phyloP scores from a whole-genome alignment of 805 yeast species.

The Cyberlindnera americana region DNA sequence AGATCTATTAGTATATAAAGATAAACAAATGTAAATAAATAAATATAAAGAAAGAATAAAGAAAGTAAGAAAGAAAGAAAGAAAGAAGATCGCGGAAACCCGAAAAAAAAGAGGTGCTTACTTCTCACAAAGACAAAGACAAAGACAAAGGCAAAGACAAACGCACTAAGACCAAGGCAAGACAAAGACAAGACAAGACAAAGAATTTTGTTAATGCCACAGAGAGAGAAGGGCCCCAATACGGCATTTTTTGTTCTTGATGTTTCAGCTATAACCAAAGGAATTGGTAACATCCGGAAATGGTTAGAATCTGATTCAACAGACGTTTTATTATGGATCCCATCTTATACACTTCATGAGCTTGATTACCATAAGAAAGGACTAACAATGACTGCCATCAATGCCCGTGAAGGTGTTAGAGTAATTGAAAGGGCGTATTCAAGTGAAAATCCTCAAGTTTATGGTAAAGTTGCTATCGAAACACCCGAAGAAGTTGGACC shows the following conservation, averaged over 20 bases:
- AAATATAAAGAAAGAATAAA: too few relatives aligned
- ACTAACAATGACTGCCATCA: conserved; percentile 51
- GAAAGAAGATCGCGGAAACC: too few relatives aligned
- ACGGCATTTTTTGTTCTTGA: conserved; percentile 49
- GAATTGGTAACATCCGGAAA: conserved; percentile 61
- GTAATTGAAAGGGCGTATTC: conserved; percentile 47
- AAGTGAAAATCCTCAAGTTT: conserved; percentile 13
- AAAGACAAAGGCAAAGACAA: too few relatives aligned
- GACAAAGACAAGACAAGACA: too few relatives aligned
- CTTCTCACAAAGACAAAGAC: too few relatives aligned
- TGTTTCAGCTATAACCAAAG: conserved; percentile 65
- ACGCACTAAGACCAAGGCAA: not conserved
- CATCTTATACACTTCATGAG: conserved; percentile 55
- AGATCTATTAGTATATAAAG: too few relatives aligned
- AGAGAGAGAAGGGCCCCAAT: not conserved
- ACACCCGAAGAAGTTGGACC: conserved; percentile 45
- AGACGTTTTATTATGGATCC: conserved; percentile 45
- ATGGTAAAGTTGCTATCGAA: conserved; percentile 33
- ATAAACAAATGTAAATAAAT: too few relatives aligned
- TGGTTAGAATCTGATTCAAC: conserved; percentile 45
- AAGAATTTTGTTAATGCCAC: conserved; percentile 1
- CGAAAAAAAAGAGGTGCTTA: too few relatives aligned
- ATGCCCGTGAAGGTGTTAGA: conserved; percentile 61
- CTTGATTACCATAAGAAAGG: conserved; percentile 57
- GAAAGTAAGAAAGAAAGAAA: too few relatives aligned